phyloP scores from a whole-genome alignment of 73 alveolate species.

The Tetrahymena borealis region DNA sequence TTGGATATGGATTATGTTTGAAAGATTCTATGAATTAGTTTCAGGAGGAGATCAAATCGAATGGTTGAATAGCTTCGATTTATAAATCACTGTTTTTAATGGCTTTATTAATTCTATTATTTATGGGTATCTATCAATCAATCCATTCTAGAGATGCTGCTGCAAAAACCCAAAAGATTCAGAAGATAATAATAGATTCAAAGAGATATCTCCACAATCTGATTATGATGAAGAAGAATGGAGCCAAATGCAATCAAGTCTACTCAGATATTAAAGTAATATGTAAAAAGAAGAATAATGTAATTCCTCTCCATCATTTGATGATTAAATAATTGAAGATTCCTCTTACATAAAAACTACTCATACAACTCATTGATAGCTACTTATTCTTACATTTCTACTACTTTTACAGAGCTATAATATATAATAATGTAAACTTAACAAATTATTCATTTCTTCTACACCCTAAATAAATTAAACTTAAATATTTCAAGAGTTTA shows the following conservation, averaged over 20 bases:
- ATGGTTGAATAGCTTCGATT: background rate
- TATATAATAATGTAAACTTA: too few relatives aligned
- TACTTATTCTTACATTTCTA: background rate
- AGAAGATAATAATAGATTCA: background rate
- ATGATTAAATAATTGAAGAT: background rate
- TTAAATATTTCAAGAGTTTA: too few relatives aligned
- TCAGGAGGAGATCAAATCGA: background rate
- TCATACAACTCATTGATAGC: background rate
- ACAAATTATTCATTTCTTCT: too few relatives aligned
- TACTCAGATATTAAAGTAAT: background rate
- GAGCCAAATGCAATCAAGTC: background rate
- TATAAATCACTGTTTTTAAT: background rate
- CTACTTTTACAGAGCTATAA: background rate
- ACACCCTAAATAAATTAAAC: too few relatives aligned
- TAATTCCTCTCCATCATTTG: background rate
- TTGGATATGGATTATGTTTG: background rate
- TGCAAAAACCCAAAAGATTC: background rate
- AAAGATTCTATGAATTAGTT: background rate
- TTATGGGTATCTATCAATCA: background rate
- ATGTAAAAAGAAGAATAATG: background rate
- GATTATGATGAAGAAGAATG: background rate
- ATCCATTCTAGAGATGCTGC: background rate
- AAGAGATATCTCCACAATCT: background rate
- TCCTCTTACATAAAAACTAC: background rate
- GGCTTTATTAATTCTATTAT: background rate